Conservation (phyloP, 768 basidiomycete species). For the Leucocoprinus sp. region DNA sequence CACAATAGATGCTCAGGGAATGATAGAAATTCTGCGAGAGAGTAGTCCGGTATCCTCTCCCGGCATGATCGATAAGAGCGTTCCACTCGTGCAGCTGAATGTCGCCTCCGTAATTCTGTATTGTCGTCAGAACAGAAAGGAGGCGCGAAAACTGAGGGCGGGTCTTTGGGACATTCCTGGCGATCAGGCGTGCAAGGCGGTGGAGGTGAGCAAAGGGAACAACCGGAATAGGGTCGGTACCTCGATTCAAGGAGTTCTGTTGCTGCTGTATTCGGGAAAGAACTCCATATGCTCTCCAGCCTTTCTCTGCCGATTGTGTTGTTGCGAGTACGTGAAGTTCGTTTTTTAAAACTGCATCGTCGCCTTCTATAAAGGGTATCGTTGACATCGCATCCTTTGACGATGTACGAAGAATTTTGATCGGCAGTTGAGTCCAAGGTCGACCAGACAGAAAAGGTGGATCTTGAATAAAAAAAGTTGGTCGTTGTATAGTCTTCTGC, state of each 20-base stretch:
- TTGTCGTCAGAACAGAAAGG: conserved; percentile 53
- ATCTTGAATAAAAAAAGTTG: not conserved
- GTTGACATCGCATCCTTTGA: not conserved
- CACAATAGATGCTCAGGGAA: conserved; percentile 51
- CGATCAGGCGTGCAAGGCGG: conserved; percentile 52
- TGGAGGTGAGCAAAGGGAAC: conserved; percentile 46
- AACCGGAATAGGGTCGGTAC: conserved; percentile 16
- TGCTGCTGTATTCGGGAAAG: conserved; percentile 23
- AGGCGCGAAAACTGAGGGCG: conserved; percentile 55
- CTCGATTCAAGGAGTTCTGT: conserved; percentile 13
- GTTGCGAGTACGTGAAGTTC: conserved; percentile 7
- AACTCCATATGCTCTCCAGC: conserved; percentile 34
- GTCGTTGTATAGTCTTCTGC: not conserved
- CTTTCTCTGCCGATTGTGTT: conserved; percentile 18
- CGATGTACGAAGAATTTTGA: conserved; percentile 4
- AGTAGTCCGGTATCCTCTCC: conserved; percentile 56
- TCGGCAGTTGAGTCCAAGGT: conserved; percentile 2
- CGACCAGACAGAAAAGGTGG: conserved; percentile 6
- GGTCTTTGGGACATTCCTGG: conserved; percentile 44
- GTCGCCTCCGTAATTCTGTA: conserved; percentile 46
- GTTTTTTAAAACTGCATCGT: not conserved
- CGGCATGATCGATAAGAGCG: conserved; percentile 58
- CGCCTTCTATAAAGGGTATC: conserved; percentile 4
- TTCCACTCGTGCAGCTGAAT: conserved; percentile 72
- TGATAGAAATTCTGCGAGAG: conserved; percentile 47